phyloP scores from a whole-genome alignment of 331 rosid species.

The Dryas integrifolia region DNA sequence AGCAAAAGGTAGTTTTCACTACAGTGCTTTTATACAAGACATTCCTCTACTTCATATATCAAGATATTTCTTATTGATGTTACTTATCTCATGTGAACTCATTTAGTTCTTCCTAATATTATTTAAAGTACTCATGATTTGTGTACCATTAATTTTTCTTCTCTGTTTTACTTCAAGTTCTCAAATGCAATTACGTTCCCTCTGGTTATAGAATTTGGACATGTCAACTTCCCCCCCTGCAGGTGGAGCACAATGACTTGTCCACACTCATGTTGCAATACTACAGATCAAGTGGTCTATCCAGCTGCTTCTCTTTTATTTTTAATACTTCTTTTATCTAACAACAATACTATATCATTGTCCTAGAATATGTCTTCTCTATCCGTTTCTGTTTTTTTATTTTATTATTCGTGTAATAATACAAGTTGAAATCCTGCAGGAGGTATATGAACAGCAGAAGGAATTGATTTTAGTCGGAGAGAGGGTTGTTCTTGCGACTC shows the following conservation, averaged over 20 bases:
- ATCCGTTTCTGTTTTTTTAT: neutral
- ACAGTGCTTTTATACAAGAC: constrained; percentile 2
- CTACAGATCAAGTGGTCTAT: neutral
- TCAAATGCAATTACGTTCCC: neutral
- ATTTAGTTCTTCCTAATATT: neutral
- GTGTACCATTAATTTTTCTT: neutral
- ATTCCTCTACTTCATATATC: neutral
- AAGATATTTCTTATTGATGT: constrained; percentile 1
- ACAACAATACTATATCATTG: neutral
- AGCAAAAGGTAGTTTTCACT: constrained; percentile 68
- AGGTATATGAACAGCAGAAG: constrained; percentile 93
- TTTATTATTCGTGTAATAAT: constrained; percentile 2
- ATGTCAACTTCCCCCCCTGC: neutral
- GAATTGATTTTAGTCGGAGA: constrained; percentile 85
- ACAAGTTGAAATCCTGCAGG: constrained; percentile 53
- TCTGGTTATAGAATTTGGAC: neutral
- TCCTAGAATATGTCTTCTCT: constrained; percentile 3
- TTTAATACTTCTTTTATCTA: neutral
- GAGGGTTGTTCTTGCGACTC: constrained; percentile 96
- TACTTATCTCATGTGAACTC: neutral
- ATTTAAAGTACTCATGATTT: constrained; percentile 1
- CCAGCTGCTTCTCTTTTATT: neutral
- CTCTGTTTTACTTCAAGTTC: neutral
- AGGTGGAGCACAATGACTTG: neutral
- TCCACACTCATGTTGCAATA: constrained; percentile 1